Evolutionary conservation across 129 eudicot genomes (phyloP).

Genomic region (Lactuca sativa): DNA sequence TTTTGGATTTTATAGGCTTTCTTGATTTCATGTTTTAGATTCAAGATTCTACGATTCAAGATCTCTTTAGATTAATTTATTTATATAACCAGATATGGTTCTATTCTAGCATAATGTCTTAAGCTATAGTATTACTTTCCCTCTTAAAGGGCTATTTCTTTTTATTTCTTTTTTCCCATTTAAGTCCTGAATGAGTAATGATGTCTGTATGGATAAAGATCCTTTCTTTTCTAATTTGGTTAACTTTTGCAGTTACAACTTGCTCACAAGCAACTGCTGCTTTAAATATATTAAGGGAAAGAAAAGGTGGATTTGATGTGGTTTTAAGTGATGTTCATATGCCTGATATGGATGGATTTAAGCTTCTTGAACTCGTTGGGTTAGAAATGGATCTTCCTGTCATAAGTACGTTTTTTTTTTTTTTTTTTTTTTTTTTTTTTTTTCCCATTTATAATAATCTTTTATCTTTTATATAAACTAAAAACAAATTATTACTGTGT

Average conservation of each 20-base stretch:
- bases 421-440: slow-evolving; percentile 10
- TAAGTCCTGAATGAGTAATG: background rate
- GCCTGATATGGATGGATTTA: slow-evolving; percentile 91
- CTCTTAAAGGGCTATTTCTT: background rate
- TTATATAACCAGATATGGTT: background rate
- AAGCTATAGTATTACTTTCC: background rate
- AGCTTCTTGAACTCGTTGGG: slow-evolving; percentile 75
- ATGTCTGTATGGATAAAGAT: background rate
- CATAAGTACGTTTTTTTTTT: slow-evolving; percentile 47
- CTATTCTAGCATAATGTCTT: background rate
- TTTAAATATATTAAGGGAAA: slow-evolving; percentile 59
- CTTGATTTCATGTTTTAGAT: background rate
- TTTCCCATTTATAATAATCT: background rate
- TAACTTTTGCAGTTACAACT: slow-evolving; percentile 58
- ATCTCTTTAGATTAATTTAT: background rate
- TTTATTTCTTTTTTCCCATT: too few relatives aligned
- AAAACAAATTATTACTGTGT: slow-evolving; percentile 8
- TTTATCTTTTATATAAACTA: slow-evolving; percentile 11
- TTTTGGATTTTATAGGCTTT: slow-evolving; percentile 1
- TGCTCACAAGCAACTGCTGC: slow-evolving; percentile 67
- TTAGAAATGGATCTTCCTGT: slow-evolving; percentile 89
- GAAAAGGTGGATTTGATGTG: slow-evolving; percentile 60
- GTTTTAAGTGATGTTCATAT: slow-evolving; percentile 78
- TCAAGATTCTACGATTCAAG: background rate
- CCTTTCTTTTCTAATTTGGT: background rate